Evolutionary conservation across 2,329 filamentous ascomycete species (phyloP), one percentile per base, ranked within the genome.

Genomic region (Penicillium sp.): DNA sequence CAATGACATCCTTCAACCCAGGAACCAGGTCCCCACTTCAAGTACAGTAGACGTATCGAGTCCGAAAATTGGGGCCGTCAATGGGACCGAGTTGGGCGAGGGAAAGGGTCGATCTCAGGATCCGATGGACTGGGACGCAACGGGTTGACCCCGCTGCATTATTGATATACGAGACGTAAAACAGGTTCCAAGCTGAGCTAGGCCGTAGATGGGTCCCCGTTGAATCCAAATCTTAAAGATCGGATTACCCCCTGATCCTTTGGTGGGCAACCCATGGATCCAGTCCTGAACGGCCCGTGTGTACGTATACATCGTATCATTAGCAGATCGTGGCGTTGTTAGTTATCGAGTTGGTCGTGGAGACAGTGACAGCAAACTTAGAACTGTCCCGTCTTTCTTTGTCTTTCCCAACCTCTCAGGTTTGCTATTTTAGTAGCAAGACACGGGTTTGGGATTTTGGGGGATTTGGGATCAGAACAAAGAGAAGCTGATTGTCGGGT

Each of bases 121-220:
- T 49, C 51, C 51, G 37, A 31, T 44, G 53, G 46, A 27, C 50
- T 59, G 58, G 58, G 27, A 54, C 50, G n/a, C 47, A 60, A 57
- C 56, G 58, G 54, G 44, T 27, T 33, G 32, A 43, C 27, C 42
- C 43, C 25, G 7, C 15, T 12, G 25, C 31, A 53, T 47, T 39
- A 18, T 18, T 18, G 15, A 2, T 18, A 18, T 18, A 18, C 15
- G 15, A 18, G 15, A 18, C 15, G 15, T 18, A 18, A 18, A 18
- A 18, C 15, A 18, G 15, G 15, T 18, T 18, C 15, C 15, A 1
- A 18, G 15, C 1, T 18, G 15, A 18, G 15, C 15, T 2, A 18
- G 15, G 15, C 15, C 15, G 15, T 18, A 18, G 15, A 18, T 18
- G 15, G 32, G 13, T 33, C 32, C 32, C 32, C 32, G 32, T 33